phyloP scores from a whole-genome alignment of 768 basidiomycete species.

The Kwoniella bestiolae region DNA sequence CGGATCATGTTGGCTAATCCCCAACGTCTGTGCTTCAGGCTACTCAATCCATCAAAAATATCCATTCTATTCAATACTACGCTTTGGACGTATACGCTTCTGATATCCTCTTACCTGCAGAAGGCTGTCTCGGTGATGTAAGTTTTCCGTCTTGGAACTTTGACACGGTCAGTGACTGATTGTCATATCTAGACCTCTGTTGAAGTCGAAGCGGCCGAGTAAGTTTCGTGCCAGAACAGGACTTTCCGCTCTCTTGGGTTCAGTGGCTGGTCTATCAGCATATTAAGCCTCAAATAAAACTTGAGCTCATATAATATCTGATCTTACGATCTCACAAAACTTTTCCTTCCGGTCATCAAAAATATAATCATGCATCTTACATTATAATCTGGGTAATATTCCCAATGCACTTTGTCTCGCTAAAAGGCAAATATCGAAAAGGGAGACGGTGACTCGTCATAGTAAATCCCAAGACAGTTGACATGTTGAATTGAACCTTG shows the following conservation, averaged over 20 bases:
- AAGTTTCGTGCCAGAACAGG: neutral
- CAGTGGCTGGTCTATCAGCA: no score
- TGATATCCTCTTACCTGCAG: constrained; percentile 32
- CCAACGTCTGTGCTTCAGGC: neutral
- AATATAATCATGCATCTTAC: no score
- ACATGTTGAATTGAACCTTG: no score
- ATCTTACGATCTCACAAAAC: no score
- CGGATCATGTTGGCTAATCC: neutral
- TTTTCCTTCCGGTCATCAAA: no score
- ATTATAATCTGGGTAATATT: no score
- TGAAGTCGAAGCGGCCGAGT: neutral
- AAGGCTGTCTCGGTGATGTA: constrained; percentile 32
- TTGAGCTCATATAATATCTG: no score
- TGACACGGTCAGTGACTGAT: neutral
- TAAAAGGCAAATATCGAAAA: no score
- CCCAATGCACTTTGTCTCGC: no score
- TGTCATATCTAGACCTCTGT: neutral
- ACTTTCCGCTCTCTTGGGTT: neutral
- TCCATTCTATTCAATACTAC: constrained; percentile 38
- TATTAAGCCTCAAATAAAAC: no score
- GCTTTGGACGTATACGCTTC: constrained; percentile 33
- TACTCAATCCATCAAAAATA: constrained; percentile 20
- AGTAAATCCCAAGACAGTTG: no score
- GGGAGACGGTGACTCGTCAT: no score
- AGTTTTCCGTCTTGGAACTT: constrained; percentile 3